A percentile compares a stretch with the other conserved stretches of the same genome.
phyloP scores from a whole-genome alignment of 257 asterid genomes.

The Plectranthus barbatus region DNA sequence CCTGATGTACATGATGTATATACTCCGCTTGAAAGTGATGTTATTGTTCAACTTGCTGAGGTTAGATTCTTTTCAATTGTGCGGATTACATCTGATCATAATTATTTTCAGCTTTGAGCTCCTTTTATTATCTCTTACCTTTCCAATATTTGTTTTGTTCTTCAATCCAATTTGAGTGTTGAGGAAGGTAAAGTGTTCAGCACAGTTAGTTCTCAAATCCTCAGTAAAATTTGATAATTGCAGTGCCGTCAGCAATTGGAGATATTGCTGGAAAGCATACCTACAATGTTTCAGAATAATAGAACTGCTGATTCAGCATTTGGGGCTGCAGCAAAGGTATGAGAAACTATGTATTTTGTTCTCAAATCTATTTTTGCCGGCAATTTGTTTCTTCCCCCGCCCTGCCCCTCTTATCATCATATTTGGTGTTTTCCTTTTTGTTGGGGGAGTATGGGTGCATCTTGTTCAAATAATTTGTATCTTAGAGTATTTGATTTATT shows the following conservation, averaged over 20 bases:
- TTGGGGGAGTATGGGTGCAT: no score
- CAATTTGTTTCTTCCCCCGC: neutral
- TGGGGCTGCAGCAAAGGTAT: constrained; percentile 89
- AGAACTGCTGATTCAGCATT: constrained; percentile 82
- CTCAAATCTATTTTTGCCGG: neutral
- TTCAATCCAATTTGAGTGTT: neutral
- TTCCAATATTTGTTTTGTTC: neutral
- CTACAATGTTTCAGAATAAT: no score
- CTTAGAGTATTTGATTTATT: no score
- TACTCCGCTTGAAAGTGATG: no score
- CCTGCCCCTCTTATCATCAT: no score
- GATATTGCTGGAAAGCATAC: constrained; percentile 72
- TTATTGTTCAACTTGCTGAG: constrained; percentile 76
- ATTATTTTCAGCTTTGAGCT: neutral
- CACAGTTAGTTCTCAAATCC: neutral
- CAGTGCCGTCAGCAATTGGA: constrained; percentile 89
- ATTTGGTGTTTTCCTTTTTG: neutral
- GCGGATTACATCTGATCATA: neutral
- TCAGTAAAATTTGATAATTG: constrained; percentile 13
- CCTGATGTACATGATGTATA: constrained; percentile 94
- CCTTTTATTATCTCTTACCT: neutral
- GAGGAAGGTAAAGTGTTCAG: neutral
- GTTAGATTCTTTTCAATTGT: constrained; percentile 6
- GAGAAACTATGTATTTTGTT: neutral
- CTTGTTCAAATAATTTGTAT: no score